Evolutionary conservation across 2,329 filamentous ascomycete species (phyloP).

Genomic region (Xylaria sp.): DNA sequence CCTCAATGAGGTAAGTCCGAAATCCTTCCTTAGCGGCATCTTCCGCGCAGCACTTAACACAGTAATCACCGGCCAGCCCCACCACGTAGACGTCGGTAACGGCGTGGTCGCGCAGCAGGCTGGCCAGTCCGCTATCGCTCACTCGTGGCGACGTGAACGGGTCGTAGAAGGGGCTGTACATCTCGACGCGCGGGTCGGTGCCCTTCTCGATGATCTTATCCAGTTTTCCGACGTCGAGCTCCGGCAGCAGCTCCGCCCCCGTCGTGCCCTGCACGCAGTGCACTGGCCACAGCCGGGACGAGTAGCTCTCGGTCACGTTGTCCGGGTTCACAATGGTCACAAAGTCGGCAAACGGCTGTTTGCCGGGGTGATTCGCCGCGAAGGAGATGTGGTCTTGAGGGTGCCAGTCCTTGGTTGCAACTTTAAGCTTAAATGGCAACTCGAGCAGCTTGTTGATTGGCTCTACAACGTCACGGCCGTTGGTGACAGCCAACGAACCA

Average conservation of each 20-base stretch:
- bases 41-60: slow-evolving; percentile 82
- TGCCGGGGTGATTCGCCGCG: slow-evolving; percentile 77
- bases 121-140: slow-evolving; percentile 71
- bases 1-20: slow-evolving; percentile 77
- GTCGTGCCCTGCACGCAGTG: slow-evolving; percentile 83
- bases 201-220: slow-evolving; percentile 82
- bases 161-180: slow-evolving; percentile 93
- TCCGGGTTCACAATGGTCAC: slow-evolving; percentile 73
- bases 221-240: slow-evolving; percentile 70
- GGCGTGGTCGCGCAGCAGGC: slow-evolving; percentile 62
- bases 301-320: slow-evolving; percentile 70
- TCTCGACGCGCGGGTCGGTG: slow-evolving; percentile 77
- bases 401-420: slow-evolving; percentile 95
- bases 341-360: slow-evolving; percentile 73
- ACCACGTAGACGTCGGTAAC: slow-evolving; percentile 87
- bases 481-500: slow-evolving; percentile 83
- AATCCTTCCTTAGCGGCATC: slow-evolving; percentile 83
- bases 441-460: slow-evolving; percentile 78
- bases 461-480: slow-evolving; percentile 75
- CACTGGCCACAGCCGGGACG: slow-evolving; percentile 82
- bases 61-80: slow-evolving; percentile 89
- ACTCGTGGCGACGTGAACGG: slow-evolving; percentile 73
- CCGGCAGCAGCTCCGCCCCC: slow-evolving; percentile 78
- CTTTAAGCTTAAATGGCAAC: slow-evolving; percentile 75
- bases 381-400: slow-evolving; percentile 88